Conservation (phyloP, 2,329 filamentous ascomycete genomes). For the Fusarium proliferatum region DNA sequence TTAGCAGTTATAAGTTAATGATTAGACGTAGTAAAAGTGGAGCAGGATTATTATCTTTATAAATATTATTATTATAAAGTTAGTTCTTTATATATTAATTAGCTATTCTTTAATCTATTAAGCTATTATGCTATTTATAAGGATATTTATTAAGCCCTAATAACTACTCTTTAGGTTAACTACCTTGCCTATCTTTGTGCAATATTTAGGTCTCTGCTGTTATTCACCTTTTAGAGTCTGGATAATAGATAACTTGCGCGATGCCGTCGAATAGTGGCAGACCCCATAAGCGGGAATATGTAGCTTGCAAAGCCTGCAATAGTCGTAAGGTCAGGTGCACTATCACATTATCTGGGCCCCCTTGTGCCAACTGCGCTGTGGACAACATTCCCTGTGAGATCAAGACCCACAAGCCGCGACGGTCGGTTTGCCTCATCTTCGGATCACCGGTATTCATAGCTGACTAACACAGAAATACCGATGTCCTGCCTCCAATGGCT, state of each 20-base stretch:
- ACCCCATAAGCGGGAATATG: background rate
- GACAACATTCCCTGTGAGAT: background rate
- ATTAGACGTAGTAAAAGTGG: too few relatives aligned
- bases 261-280: background rate
- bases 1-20: too few relatives aligned
- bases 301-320: background rate
- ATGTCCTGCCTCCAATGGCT: background rate
- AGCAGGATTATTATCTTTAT: too few relatives aligned
- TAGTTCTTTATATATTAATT: background rate
- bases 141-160: fast-evolving
- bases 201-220: background rate
- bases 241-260: too few relatives aligned
- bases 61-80: background rate
- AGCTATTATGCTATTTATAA: fast-evolving
- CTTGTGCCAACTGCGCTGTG: background rate
- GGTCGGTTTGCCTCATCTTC: background rate
- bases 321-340: background rate
- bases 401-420: background rate
- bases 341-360: background rate
- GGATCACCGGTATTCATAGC: background rate
- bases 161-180: background rate
- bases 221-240: background rate
- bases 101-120: fast-evolving
- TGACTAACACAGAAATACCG: background rate
- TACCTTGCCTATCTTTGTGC: background rate